Percentiles rank a stretch among this genome's conserved stretches.
Evolutionary conservation across 1,284 basidiomycete species (phyloP).

Genomic region (Leccinum proliferum): DNA sequence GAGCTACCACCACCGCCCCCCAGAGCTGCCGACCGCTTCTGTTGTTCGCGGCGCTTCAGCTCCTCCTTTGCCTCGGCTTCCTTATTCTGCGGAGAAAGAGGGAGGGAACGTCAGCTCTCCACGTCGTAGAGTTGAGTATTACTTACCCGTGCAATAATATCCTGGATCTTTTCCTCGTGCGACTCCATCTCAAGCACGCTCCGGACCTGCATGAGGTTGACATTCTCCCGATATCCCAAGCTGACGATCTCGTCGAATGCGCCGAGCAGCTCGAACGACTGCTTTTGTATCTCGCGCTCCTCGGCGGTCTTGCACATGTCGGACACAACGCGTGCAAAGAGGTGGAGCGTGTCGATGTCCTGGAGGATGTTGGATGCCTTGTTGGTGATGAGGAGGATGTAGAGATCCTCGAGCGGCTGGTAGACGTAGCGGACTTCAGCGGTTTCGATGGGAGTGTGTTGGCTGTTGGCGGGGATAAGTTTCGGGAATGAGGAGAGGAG

Average conservation of each 20-base stretch:
- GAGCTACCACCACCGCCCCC: slow-evolving; percentile 38
- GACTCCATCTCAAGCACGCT: slow-evolving; percentile 97
- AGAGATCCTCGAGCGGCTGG: slow-evolving; percentile 96
- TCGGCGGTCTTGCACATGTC: slow-evolving; percentile 87
- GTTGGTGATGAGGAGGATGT: slow-evolving; percentile 97
- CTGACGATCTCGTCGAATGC: slow-evolving; percentile 98
- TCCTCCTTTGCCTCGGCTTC: slow-evolving; percentile 99
- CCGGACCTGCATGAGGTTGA: slow-evolving; percentile 88
- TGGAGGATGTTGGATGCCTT: slow-evolving; percentile 98
- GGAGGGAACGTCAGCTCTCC: not conserved
- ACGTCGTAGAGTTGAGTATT: not conserved
- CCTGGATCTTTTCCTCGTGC: slow-evolving; percentile 99
- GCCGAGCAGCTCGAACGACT: slow-evolving; percentile 92
- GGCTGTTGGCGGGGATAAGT: slow-evolving; percentile 33
- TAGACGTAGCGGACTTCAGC: slow-evolving; percentile 96
- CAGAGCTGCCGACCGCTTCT: slow-evolving; percentile 57
- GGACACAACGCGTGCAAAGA: slow-evolving; percentile 91
- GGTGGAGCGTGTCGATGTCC: slow-evolving; percentile 94
- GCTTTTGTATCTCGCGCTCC: slow-evolving; percentile 87
- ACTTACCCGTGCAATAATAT: slow-evolving; percentile 90
- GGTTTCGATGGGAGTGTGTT: slow-evolving; percentile 96
- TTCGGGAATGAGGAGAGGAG: slow-evolving; percentile 97
- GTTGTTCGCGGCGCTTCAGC: slow-evolving; percentile 94
- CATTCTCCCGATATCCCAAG: slow-evolving; percentile 91
- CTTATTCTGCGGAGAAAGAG: slow-evolving; percentile 70